Conservation (phyloP, 129 eudicot species). For the Lonicera japonica region DNA sequence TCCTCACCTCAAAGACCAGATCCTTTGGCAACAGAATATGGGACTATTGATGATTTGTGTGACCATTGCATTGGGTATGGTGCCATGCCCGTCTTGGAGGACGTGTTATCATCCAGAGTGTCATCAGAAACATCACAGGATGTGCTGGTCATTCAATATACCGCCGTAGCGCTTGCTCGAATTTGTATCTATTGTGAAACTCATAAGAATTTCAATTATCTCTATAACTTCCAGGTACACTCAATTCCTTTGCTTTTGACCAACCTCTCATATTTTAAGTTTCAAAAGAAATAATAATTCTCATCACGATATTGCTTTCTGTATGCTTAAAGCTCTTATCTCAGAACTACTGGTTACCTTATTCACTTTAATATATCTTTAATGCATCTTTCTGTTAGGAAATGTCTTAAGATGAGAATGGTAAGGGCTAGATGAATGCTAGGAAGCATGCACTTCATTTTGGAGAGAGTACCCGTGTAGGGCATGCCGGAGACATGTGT, state of each 20-base stretch:
- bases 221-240: constrained; percentile 77
- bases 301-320: too few species aligned
- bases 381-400: too few species aligned
- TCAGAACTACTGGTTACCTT: too few species aligned
- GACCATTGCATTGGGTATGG: constrained; percentile 85
- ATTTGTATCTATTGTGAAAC: constrained; percentile 87
- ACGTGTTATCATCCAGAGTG: constrained; percentile 72
- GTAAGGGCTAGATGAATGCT: too few species aligned
- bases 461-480: too few species aligned
- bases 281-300: too few species aligned
- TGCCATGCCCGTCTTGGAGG: constrained; percentile 83
- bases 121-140: constrained; percentile 33
- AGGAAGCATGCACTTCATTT: too few species aligned
- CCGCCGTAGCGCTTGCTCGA: constrained; percentile 71
- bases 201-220: constrained; percentile 84
- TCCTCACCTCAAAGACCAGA: constrained; percentile 86
- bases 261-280: background rate
- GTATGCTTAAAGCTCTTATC: too few species aligned
- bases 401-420: too few species aligned
- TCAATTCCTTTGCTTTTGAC: background rate
- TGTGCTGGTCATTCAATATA: constrained; percentile 53
- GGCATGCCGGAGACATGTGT: too few species aligned
- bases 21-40: constrained; percentile 82
- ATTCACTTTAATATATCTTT: too few species aligned
- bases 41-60: constrained; percentile 81